Percentiles rank a stretch among this genome's conserved stretches.
phyloP scores from a whole-genome alignment of 176 grass and related monocot genomes.

The Aegilops umbellulata region DNA sequence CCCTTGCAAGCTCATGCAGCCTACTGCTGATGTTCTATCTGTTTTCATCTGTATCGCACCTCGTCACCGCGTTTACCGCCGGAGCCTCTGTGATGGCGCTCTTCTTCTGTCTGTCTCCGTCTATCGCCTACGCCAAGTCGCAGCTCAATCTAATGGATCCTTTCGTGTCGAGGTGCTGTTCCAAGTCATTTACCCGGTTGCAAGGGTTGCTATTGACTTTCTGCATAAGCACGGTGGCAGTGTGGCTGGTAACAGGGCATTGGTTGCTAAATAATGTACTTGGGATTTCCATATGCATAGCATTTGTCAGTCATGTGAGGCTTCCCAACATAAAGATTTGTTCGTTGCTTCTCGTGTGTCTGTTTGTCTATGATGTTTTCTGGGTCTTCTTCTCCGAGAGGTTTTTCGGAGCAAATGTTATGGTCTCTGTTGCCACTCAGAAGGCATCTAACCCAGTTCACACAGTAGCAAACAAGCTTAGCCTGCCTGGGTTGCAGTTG shows the following conservation, averaged over 20 bases:
- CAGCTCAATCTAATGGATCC: slow-evolving; percentile 59
- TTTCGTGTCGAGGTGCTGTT: slow-evolving; percentile 76
- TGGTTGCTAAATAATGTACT: slow-evolving; percentile 91
- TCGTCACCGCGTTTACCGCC: slow-evolving; percentile 77
- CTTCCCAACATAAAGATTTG: slow-evolving; percentile 99
- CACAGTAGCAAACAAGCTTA: slow-evolving; percentile 82
- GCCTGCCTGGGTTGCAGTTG: slow-evolving; percentile 76
- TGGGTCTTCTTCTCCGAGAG: slow-evolving; percentile 99
- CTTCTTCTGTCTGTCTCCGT: slow-evolving; percentile 85
- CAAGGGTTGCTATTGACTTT: slow-evolving; percentile 61
- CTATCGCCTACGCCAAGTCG: slow-evolving; percentile 46
- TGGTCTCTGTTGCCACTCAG: slow-evolving; percentile 98
- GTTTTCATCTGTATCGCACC: slow-evolving; percentile 88
- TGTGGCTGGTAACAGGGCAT: slow-evolving; percentile 89
- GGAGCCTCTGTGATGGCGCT: slow-evolving; percentile 73
- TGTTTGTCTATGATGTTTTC: slow-evolving; percentile 96
- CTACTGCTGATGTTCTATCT: slow-evolving; percentile 93
- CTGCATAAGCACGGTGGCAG: slow-evolving; percentile 53
- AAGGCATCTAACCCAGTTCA: slow-evolving; percentile 97
- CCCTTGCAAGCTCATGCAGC: slow-evolving; percentile 83
- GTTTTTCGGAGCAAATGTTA: slow-evolving; percentile 97
- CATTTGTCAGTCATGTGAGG: slow-evolving; percentile 96
- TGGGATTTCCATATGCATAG: slow-evolving; percentile 88
- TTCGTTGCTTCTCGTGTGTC: slow-evolving; percentile 70
- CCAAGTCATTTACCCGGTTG: slow-evolving; percentile 71